Conservation (phyloP, 2,329 filamentous ascomycete genomes). For the Cylindrodendrum hubeiense region DNA sequence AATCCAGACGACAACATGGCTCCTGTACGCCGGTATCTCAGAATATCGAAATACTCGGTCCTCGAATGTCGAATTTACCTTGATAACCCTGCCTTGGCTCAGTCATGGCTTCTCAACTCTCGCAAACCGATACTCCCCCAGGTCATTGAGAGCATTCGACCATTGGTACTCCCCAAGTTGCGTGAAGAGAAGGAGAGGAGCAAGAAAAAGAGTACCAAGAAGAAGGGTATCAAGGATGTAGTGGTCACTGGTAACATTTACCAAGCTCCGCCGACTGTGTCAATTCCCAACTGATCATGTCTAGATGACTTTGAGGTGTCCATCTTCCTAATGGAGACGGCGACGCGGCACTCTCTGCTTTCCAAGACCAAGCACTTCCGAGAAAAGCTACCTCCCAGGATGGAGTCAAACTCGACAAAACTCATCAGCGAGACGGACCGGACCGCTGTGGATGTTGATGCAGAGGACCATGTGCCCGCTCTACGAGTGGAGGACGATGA, state of each 20-base stretch:
- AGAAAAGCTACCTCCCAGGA: conserved; percentile 64
- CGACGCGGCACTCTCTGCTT: conserved; percentile 86
- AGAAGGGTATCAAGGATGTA: conserved; percentile 88
- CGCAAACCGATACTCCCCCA: conserved; percentile 82
- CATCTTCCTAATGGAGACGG: conserved; percentile 90
- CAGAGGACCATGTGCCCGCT: conserved; percentile 49
- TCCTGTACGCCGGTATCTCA: conserved; percentile 87
- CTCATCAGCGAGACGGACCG: conserved; percentile 69
- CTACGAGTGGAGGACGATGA: conserved; percentile 65
- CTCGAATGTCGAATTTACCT: conserved; percentile 98
- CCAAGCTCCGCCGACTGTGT: neutral
- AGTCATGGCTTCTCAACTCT: conserved; percentile 86
- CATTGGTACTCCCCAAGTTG: conserved; percentile 89
- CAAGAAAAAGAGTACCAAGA: conserved; percentile 76
- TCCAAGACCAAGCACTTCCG: conserved; percentile 86
- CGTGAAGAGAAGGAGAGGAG: conserved; percentile 80
- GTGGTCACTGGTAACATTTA: conserved; percentile 75
- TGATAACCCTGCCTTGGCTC: conserved; percentile 85
- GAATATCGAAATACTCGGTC: conserved; percentile 93
- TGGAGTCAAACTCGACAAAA: conserved; percentile 73
- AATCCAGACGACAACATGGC: conserved; percentile 70
- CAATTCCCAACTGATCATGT: conserved; percentile 30
- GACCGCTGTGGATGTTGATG: conserved; percentile 65
- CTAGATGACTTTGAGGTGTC: conserved; percentile 95
- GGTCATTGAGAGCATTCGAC: conserved; percentile 87